Conservation (phyloP, 2,329 filamentous ascomycete species). For the Aureobasidium lini region DNA sequence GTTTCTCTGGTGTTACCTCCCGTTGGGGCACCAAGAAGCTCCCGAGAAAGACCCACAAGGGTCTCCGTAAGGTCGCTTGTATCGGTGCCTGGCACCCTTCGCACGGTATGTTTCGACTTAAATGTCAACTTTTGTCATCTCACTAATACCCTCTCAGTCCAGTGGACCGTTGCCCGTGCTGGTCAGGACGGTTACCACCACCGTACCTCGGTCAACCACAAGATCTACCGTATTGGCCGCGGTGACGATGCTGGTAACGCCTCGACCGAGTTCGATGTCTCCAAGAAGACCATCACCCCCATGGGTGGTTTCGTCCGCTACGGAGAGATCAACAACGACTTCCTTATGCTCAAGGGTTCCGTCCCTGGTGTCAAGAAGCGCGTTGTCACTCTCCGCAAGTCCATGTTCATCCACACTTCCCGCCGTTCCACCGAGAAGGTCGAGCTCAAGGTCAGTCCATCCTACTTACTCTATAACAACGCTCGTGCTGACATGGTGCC, state of each 20-base stretch:
- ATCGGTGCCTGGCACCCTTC: slow-evolving; percentile 99
- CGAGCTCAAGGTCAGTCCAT: slow-evolving; percentile 65
- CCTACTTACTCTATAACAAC: too few relatives aligned
- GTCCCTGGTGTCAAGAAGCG: slow-evolving; percentile 99
- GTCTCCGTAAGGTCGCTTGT: slow-evolving; percentile 99
- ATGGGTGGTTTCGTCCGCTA: slow-evolving; percentile 99
- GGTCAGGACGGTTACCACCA: slow-evolving; percentile 99
- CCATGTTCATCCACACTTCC: slow-evolving; percentile 95
- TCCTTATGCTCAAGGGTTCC: slow-evolving; percentile 94
- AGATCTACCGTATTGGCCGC: slow-evolving; percentile 98
- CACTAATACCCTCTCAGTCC: slow-evolving; percentile 41
- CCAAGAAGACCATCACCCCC: slow-evolving; percentile 99
- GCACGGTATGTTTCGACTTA: slow-evolving; percentile 51
- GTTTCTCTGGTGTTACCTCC: slow-evolving; percentile 92
- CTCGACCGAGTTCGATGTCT: slow-evolving; percentile 89
- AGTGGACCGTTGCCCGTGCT: slow-evolving; percentile 99
- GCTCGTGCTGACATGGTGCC: too few relatives aligned
- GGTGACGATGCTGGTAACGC: slow-evolving; percentile 84
- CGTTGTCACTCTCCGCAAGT: slow-evolving; percentile 97
- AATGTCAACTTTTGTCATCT: neutral
- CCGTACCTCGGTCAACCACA: slow-evolving; percentile 99
- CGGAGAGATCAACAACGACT: slow-evolving; percentile 99
- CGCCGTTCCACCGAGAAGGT: slow-evolving; percentile 97
- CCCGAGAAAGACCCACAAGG: slow-evolving; percentile 99
- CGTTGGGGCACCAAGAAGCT: slow-evolving; percentile 99